Evolutionary conservation across 208 protist species (phyloP), one percentile per base, ranked within the genome.

Genomic region (Crithidia brevicula): DNA sequence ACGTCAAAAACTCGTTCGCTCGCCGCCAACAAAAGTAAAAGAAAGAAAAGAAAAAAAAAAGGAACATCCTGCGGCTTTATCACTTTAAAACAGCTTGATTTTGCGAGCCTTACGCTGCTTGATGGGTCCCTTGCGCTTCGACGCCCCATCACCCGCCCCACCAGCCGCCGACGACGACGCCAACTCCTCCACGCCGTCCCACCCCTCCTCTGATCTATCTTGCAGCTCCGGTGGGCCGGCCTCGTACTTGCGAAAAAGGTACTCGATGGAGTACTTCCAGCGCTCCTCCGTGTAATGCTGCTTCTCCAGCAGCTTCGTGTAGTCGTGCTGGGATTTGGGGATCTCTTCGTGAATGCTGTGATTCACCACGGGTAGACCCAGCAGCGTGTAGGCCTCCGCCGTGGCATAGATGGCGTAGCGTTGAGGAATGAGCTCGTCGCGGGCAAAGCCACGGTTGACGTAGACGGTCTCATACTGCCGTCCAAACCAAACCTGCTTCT

Each of bases 261-360:
- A 95, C 62, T 97, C 92, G 20, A 97, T 92, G 2, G 87, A 78
- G 79, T 95, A 97, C 71, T 89, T 90, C 89, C 92, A 97, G 28
- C 85, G 67, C 82, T 97, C 89, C 75, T 97, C 92, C 30, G 85
- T 77, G 71, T 91, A 97, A 64, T 78, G 84, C 70, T 97, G 89
- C 75, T 93, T 91, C 62, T 91, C 86, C 34, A 95, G 38, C 27
- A 97, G 43, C 62, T 94, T 93, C 65, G 85, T 76, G 77, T 95
- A 94, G 40, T 91, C 89, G 46, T 86, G 67, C 38, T 47, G 72
- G 27, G 77, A 82, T 68, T 95, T 93, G 13, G 92, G 92, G 20
- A 97, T 93, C 64, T 94, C 84, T 53, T 65, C 77, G 63, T 97
- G 92, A 22, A 95, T 82, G 42, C 66, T 47, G 67, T 97, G 92